Evolutionary conservation across 2,329 filamentous ascomycete species (phyloP).

Genomic region (Fusarium liriodendri): DNA sequence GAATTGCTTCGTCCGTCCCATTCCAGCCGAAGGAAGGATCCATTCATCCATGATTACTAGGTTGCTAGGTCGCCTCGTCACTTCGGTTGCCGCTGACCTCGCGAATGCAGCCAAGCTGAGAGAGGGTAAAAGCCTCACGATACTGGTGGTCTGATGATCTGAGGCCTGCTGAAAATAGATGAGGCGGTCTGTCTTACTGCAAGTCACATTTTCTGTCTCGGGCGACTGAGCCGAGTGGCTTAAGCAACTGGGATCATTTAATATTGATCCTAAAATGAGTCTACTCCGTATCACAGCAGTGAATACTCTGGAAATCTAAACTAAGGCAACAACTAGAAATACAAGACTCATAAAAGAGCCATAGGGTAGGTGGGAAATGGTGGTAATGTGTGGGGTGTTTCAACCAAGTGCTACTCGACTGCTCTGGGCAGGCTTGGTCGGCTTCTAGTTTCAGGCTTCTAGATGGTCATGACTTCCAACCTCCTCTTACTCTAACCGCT

Average conservation of each 20-base stretch:
- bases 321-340: slow-evolving; percentile 14
- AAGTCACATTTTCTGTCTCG: not conserved
- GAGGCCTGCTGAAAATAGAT: not conserved
- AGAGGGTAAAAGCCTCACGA: not conserved
- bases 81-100: not conserved
- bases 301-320: not conserved
- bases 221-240: not conserved
- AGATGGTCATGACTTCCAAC: slow-evolving; percentile 9
- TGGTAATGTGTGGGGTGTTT: slow-evolving; percentile 16
- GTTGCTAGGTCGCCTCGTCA: not conserved
- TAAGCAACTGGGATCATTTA: not conserved
- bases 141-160: not conserved
- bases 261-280: slow-evolving; percentile 1
- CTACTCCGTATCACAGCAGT: slow-evolving; percentile 7
- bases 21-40: not conserved
- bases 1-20: not conserved
- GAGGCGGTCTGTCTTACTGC: not conserved
- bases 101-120: not conserved
- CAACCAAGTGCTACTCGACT: slow-evolving; percentile 12
- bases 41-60: not conserved
- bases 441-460: slow-evolving; percentile 17
- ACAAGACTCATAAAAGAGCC: slow-evolving; percentile 17
- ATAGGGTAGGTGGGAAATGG: not conserved
- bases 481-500: slow-evolving; percentile 13
- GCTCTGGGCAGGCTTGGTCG: slow-evolving; percentile 4